Evolutionary conservation across 1,284 basidiomycete genomes (phyloP), one percentile per base, ranked within the genome.

Genomic region (Thelephora terrestris): DNA sequence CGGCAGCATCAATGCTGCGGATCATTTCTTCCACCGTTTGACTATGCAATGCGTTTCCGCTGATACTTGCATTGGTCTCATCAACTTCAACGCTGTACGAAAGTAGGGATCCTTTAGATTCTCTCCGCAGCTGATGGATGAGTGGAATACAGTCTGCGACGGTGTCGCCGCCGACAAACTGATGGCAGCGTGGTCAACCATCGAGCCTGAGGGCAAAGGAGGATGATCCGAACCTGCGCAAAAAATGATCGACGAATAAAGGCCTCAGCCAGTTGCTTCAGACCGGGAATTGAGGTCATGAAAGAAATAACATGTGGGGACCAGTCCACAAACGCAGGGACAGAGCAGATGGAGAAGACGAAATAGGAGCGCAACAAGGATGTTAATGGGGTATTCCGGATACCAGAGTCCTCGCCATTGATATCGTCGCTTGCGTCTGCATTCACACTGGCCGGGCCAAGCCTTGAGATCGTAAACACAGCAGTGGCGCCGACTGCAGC

Each of bases 131-230:
- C 16, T 65, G 60, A 37, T 73, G 70, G 43, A 95, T 75, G 3
- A 86, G 60, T 2, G 84, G 79, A 7, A 89, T 56, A 12, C 81
- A 79, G 37, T 76, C 81, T 29, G 77, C 73, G 0, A 85, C 84
- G 0, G 85, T 84, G 52, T 95, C 91, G 4, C 87, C 91, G 1
- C 91, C 90, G 5, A 94, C 91, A 58, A 96, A 96, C 79, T 91
- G 61, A 14, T 58, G 58, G 52, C 9, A 73, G 72, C 6, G 24
- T 20, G 16, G 44, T 42, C 7, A 46, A 7, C 7, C 27, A 24
- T 54, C 25, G 43, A 45, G 43, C n/a, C 10, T 12, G 14, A 32
- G 46, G 21, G 51, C 38, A 45, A 5, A 21, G 14, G 25, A n/a
- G 10, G 29, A 23, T 47, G 10, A 34, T 5, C 60, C 72, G 27